These are phyloP conservation scores for Solanum virginianum DNA, from an alignment of 257 asterid genomes.

Conservation along the genomic window DNA sequence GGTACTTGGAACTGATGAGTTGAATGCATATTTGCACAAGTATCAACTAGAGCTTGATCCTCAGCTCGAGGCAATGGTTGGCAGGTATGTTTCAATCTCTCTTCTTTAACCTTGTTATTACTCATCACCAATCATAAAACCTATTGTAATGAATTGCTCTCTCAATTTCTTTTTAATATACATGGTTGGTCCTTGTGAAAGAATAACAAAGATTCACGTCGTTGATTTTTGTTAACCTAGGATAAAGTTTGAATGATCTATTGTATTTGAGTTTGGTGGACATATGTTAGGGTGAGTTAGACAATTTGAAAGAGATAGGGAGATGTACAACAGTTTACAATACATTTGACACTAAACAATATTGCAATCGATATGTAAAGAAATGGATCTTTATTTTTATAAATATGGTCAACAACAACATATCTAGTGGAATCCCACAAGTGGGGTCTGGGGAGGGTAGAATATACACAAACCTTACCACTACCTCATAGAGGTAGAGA, in stretches of 20 bases:
- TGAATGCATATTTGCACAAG: slow-evolving; percentile 27
- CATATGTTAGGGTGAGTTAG: neutral
- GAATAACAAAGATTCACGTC: neutral
- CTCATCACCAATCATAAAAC: neutral
- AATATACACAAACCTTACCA: too few species aligned
- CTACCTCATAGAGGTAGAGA: too few species aligned
- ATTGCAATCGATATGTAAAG: neutral
- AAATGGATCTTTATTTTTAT: neutral
- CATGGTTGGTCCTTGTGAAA: neutral
- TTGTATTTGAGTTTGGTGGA: neutral
- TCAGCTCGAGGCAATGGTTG: slow-evolving; percentile 30
- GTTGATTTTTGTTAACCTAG: neutral
- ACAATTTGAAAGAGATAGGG: neutral
- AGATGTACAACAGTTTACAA: neutral
- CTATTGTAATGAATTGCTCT: neutral
- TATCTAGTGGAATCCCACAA: too few species aligned
- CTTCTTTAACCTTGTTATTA: neutral
- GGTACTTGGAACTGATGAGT: slow-evolving; percentile 35
- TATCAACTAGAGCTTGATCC: slow-evolving; percentile 22
- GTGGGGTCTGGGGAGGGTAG: too few species aligned
- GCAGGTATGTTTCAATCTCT: slow-evolving; percentile 11
- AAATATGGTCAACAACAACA: neutral
- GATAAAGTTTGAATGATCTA: neutral
- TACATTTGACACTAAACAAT: neutral
- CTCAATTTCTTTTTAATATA: neutral